Conservation (phyloP, 1,284 basidiomycete genomes). For the Lentinula novae-zelandiae region DNA sequence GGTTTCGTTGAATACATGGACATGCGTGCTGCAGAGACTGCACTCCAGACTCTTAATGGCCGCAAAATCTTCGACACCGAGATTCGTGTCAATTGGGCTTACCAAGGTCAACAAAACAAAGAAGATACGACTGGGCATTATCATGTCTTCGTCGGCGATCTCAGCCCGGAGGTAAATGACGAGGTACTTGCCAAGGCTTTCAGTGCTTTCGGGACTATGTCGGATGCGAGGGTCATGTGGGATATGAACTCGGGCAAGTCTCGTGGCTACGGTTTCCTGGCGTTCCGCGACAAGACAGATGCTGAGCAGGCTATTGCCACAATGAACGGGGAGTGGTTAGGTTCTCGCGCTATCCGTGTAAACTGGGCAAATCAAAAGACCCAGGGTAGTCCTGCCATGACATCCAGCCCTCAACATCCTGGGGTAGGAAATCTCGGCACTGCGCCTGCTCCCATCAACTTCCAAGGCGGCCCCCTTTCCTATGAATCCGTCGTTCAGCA, state of each 20-base stretch:
- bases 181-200: slow-evolving; percentile 96
- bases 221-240: slow-evolving; percentile 99
- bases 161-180: slow-evolving; percentile 97
- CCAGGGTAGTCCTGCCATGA: slow-evolving; percentile 48
- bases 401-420: slow-evolving; percentile 23
- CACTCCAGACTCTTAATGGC: slow-evolving; percentile 93
- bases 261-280: slow-evolving; percentile 90
- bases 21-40: slow-evolving; percentile 96
- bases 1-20: slow-evolving; percentile 98
- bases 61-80: slow-evolving; percentile 98
- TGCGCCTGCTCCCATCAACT: slow-evolving; percentile 81
- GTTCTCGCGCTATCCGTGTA: slow-evolving; percentile 94
- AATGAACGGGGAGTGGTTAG: slow-evolving; percentile 99
- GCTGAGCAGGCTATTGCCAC: slow-evolving; percentile 97
- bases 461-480: slow-evolving; percentile 80
- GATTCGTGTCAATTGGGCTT: slow-evolving; percentile 97
- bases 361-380: slow-evolving; percentile 99
- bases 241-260: slow-evolving; percentile 99
- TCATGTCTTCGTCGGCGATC: slow-evolving; percentile 98
- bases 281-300: slow-evolving; percentile 94
- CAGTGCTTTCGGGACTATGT: slow-evolving; percentile 89
- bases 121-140: slow-evolving; percentile 95
- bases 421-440: slow-evolving; percentile 38
- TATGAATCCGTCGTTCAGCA: slow-evolving; percentile 88
- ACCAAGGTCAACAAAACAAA: slow-evolving; percentile 94